phyloP scores from a whole-genome alignment of 176 grass and related monocot genomes.

The sorghum (Sorghum bicolor) region Sorghum_bicolor_NCBIv3 NC_012878.2:57138501-57139000 shows the following conservation, averaged over 20 bases:
- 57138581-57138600: background rate
- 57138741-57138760: background rate
- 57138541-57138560: too few species aligned
- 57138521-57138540: too few species aligned
- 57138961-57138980: background rate
- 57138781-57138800: background rate
- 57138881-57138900: background rate
- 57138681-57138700: background rate
- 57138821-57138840: background rate
- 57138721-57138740: background rate
- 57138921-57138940: background rate
- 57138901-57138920: background rate
- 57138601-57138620: background rate
- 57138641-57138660: background rate
- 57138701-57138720: background rate
- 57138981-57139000: background rate
- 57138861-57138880: background rate
- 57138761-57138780: background rate
- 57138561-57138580: too few species aligned
- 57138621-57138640: background rate
- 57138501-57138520: too few species aligned
- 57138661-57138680: background rate
- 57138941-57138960: background rate
- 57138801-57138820: background rate
- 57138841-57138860: background rate